Percentiles rank a stretch among this genome's conserved stretches.
Evolutionary conservation across 441 rosid species (phyloP).

Genomic region (Theobroma grandiflorum): DNA sequence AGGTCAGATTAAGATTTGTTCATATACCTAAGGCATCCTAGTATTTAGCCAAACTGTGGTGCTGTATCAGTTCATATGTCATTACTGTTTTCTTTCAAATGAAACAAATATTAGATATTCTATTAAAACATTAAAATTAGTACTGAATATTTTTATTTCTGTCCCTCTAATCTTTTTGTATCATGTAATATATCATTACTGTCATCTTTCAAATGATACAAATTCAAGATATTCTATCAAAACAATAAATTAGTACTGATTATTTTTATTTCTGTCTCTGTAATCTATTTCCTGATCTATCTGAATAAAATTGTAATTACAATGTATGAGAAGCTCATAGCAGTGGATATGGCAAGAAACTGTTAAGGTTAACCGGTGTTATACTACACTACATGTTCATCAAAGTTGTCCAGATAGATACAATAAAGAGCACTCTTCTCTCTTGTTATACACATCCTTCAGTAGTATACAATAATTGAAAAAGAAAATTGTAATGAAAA

Average conservation of each 20-base stretch:
- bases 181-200: conserved; percentile 20
- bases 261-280: background rate
- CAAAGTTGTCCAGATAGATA: conserved; percentile 8
- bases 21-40: conserved; percentile 21
- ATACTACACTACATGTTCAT: conserved; percentile 7
- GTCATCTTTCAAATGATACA: conserved; percentile 15
- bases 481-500: conserved; percentile 12
- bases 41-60: conserved; percentile 11
- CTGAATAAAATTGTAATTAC: conserved; percentile 8
- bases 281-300: background rate
- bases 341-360: conserved; percentile 7
- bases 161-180: background rate
- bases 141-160: background rate
- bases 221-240: background rate
- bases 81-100: conserved; percentile 16
- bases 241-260: background rate
- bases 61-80: conserved; percentile 18
- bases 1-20: conserved; percentile 34
- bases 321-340: conserved; percentile 17
- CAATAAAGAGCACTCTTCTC: conserved; percentile 24
- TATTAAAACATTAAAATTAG: conserved; percentile 3
- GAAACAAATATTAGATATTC: background rate
- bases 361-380: conserved; percentile 1
- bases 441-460: conserved; percentile 29
- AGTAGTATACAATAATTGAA: conserved; percentile 30